Base-by-base conservation (phyloP, 345 rosid genomes). In the Zanthoxylum bungeanum region DNA sequence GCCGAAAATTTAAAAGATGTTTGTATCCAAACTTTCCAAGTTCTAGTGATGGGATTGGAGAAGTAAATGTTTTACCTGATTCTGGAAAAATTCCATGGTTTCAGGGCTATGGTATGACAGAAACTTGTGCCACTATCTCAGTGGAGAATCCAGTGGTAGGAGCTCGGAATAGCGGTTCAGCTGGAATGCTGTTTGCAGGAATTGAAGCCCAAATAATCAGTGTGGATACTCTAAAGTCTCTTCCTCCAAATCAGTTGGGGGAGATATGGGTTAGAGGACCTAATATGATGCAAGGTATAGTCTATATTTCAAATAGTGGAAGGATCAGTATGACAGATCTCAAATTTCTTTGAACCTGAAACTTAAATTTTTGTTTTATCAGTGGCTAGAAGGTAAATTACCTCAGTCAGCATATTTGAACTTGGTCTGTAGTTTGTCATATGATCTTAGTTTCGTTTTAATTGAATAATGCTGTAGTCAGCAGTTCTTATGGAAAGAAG, bases 51-150 rank as follows among this genome's bases (percentile, higher is more conserved):
- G 31, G 19, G 60, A 16, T 66, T 52, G 52, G 57, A 49, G 19
- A 27, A 19, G 39, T 57, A 56, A 39, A 57, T 55, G 17, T 59
- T 73, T 6, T 53, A 36, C 68, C 66, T 50, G 62, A 68, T 59
- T 53, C 16, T 44, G 7, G 42, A 59, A 66, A 24, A 46, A 57
- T 5, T 66, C 25, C 65, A 5, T 73, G 70, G 34, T 66, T 85
- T 83, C 85, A 95, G 98, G 97, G 98, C 10, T 95, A 80, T 76
- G 98, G 96, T 42, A 89, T 95, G 98, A 95, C 93, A 10, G 97
- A 95, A 86, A 92, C 98, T 36, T 71, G 84, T 71, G 94, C 85
- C 6, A 70, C 91, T 21, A 50, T 91, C 61, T 86, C 94, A 14
- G 51, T 86, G 68, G 98, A 92, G 79, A 84, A 80, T 76, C 66